Evolutionary conservation across 2,329 filamentous ascomycete species (phyloP).

Genomic region (Xylariaceae sp.): DNA sequence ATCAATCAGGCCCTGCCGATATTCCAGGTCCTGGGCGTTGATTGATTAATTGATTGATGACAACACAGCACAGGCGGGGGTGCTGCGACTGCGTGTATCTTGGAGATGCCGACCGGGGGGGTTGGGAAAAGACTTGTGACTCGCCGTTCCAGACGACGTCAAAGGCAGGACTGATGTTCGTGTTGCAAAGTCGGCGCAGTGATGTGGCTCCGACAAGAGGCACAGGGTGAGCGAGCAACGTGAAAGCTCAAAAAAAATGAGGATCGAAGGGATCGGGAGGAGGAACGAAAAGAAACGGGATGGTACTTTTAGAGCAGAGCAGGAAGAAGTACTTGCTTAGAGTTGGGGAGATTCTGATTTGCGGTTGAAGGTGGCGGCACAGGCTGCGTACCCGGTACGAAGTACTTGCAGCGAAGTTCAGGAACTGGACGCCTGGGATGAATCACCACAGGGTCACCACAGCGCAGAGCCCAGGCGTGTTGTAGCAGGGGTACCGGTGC

Average conservation of each 20-base stretch:
- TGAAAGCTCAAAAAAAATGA: background rate
- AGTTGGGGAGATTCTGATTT: slow-evolving; percentile 12
- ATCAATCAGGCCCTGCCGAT: slow-evolving; percentile 21
- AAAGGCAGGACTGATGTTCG: background rate
- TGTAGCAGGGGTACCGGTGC: slow-evolving; percentile 15
- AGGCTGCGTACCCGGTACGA: no score
- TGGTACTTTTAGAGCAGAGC: background rate
- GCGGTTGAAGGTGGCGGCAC: slow-evolving; percentile 12
- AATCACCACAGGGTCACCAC: no score
- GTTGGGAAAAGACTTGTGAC: slow-evolving; percentile 1
- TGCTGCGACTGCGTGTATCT: slow-evolving; percentile 9
- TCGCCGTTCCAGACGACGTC: slow-evolving; percentile 22
- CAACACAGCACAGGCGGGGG: slow-evolving; percentile 21
- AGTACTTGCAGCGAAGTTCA: no score
- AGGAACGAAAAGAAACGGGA: slow-evolving; percentile 6
- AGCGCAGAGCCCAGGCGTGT: background rate
- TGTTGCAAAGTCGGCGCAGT: slow-evolving; percentile 4
- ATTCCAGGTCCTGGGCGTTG: slow-evolving; percentile 23
- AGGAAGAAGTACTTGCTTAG: background rate
- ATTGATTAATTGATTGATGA: slow-evolving; percentile 18
- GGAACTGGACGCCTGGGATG: no score
- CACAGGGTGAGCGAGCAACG: background rate
- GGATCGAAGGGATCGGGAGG: slow-evolving; percentile 1
- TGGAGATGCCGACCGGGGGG: slow-evolving; percentile 5
- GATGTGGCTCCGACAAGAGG: slow-evolving; percentile 12